phyloP scores from a whole-genome alignment of 2,329 filamentous ascomycete species.

The Chaetomium sp. region DNA sequence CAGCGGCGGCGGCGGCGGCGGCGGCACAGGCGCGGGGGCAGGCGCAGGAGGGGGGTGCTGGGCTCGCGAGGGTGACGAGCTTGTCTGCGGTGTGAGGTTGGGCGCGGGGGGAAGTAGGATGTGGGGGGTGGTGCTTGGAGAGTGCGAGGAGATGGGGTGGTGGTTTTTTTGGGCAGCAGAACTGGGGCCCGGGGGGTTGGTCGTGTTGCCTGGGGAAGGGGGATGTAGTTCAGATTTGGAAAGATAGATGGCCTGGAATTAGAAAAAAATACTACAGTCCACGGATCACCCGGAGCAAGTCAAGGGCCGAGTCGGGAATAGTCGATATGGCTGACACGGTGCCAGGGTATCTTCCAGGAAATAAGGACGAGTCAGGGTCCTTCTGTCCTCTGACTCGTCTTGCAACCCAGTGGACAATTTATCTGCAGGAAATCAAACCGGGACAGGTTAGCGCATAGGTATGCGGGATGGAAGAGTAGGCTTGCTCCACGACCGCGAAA shows the following conservation, averaged over 20 bases:
- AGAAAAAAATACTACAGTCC: not conserved
- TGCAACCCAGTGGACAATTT: not conserved
- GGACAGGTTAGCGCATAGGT: not conserved
- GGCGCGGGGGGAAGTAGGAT: not conserved
- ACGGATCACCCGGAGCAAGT: too few species aligned
- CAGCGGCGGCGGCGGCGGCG: too few species aligned
- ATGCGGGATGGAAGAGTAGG: not conserved
- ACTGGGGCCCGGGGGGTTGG: too few species aligned
- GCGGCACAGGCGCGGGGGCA: too few species aligned
- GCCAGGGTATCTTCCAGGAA: not conserved
- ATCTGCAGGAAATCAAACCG: not conserved
- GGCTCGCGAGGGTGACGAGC: constrained; percentile 30
- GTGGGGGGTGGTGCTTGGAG: not conserved
- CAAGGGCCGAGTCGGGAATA: too few species aligned
- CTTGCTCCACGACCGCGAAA: too few species aligned
- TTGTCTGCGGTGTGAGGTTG: constrained; percentile 29
- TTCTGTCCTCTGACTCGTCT: not conserved
- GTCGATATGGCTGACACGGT: too few species aligned
- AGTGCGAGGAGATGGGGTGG: too few species aligned
- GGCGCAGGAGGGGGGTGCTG: constrained; percentile 34
- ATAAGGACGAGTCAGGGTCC: not conserved
- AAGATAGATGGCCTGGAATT: not conserved
- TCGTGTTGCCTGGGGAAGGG: not conserved
- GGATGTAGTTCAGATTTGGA: not conserved
- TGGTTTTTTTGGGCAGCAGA: too few species aligned